These are phyloP conservation scores for Hyaloscypha bicolor DNA, from an alignment of 495 filamentous ascomycete species.

Conservation along the genomic window DNA sequence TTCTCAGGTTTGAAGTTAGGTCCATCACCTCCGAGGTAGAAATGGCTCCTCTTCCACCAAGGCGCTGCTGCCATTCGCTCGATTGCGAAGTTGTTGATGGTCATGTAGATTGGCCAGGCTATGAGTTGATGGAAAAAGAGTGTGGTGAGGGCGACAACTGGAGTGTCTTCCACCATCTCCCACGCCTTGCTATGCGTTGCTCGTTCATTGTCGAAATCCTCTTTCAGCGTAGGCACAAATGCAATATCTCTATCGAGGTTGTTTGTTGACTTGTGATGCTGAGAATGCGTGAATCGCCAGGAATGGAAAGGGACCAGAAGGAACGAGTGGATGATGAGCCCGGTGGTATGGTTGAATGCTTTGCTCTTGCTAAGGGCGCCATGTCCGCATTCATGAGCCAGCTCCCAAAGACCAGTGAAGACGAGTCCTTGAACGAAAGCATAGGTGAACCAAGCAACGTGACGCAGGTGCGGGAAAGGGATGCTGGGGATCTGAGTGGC, in stretches of 20 bases:
- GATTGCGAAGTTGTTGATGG: slow-evolving; percentile 55
- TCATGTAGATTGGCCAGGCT: slow-evolving; percentile 57
- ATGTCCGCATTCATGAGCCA: slow-evolving; percentile 75
- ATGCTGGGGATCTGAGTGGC: slow-evolving; percentile 53
- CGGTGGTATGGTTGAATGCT: slow-evolving; percentile 62
- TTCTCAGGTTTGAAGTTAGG: slow-evolving; percentile 63
- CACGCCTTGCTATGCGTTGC: slow-evolving; percentile 37
- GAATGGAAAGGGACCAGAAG: slow-evolving; percentile 73
- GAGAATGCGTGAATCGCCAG: slow-evolving; percentile 73
- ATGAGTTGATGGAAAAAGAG: slow-evolving; percentile 54
- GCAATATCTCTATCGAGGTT: slow-evolving; percentile 61
- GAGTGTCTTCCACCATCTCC: slow-evolving; percentile 56
- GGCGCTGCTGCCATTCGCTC: slow-evolving; percentile 43
- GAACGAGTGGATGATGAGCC: slow-evolving; percentile 64
- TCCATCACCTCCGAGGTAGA: slow-evolving; percentile 44
- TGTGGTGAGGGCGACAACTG: slow-evolving; percentile 49
- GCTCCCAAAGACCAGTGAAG: slow-evolving; percentile 68
- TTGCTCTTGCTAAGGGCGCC: slow-evolving; percentile 63
- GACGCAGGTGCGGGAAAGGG: slow-evolving; percentile 43
- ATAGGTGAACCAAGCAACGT: slow-evolving; percentile 56
- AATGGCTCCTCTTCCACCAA: slow-evolving; percentile 55
- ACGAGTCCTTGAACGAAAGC: slow-evolving; percentile 64
- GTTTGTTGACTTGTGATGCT: slow-evolving; percentile 66
- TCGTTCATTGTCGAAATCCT: slow-evolving; percentile 31
- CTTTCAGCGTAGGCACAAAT: slow-evolving; percentile 55